phyloP scores from a whole-genome alignment of 176 grass and related monocot genomes.

The Triticum timopheevii region DNA sequence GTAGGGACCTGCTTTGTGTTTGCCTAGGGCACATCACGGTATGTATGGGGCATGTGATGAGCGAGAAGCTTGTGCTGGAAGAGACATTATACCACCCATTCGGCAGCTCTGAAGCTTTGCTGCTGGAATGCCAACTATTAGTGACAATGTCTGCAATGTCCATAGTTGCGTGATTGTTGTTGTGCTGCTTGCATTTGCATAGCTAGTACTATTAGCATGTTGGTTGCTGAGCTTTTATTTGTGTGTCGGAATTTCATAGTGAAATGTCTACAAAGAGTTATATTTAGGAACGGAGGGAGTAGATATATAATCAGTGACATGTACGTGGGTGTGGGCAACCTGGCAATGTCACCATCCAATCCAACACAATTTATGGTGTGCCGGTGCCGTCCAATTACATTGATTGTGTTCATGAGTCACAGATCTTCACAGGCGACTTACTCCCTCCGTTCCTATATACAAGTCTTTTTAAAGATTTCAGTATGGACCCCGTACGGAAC shows the following conservation, averaged over 20 bases:
- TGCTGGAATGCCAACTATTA: constrained; percentile 40
- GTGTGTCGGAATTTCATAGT: neutral
- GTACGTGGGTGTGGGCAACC: neutral
- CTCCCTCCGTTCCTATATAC: too few relatives aligned
- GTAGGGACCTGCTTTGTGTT: constrained; percentile 34
- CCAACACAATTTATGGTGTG: neutral
- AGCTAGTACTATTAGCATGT: neutral
- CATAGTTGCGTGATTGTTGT: neutral
- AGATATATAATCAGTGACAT: neutral
- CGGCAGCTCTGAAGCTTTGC: constrained; percentile 44
- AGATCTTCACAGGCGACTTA: neutral
- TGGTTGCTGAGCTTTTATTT: neutral
- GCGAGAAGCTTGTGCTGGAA: constrained; percentile 24
- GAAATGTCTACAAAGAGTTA: too few relatives aligned
- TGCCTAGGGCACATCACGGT: constrained; percentile 30
- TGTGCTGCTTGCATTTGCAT: neutral
- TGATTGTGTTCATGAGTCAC: neutral
- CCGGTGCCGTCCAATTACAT: neutral
- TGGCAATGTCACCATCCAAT: neutral
- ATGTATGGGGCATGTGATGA: constrained; percentile 19
- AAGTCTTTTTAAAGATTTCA: too few relatives aligned
- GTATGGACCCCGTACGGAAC: too few relatives aligned
- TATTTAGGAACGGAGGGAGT: too few relatives aligned
- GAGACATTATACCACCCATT: constrained; percentile 34
- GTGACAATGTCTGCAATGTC: neutral